Evolutionary conservation across 2,329 filamentous ascomycete genomes (phyloP).

Genomic region (Malbranchea cinnamomea): DNA sequence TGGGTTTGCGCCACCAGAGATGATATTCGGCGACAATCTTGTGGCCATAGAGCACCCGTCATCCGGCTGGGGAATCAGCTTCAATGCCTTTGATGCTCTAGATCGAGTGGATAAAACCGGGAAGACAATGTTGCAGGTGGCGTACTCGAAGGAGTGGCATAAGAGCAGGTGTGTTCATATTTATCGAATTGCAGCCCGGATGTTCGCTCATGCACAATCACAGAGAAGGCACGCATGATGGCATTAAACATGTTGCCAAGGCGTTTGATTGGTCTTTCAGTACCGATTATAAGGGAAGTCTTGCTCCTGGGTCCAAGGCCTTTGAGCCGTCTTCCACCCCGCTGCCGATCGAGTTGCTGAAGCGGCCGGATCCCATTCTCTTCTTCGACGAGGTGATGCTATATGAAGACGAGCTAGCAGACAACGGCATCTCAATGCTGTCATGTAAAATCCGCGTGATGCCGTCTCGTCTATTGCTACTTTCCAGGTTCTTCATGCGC

Average conservation of each 20-base stretch:
- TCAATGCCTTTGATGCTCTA: slow-evolving; percentile 75
- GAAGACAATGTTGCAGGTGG: slow-evolving; percentile 77
- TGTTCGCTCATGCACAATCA: neutral
- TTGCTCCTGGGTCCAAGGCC: slow-evolving; percentile 15
- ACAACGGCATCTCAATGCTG: slow-evolving; percentile 86
- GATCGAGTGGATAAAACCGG: slow-evolving; percentile 91
- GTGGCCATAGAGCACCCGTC: slow-evolving; percentile 59
- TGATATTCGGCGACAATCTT: slow-evolving; percentile 97
- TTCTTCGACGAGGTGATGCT: slow-evolving; percentile 95
- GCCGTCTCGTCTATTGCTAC: slow-evolving; percentile 69
- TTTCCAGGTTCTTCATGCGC: slow-evolving; percentile 80
- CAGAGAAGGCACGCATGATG: slow-evolving; percentile 65
- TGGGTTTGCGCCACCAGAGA: slow-evolving; percentile 82
- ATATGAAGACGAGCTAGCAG: slow-evolving; percentile 94
- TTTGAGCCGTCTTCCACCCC: slow-evolving; percentile 34
- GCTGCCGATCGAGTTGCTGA: slow-evolving; percentile 77
- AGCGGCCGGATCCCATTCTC: slow-evolving; percentile 78
- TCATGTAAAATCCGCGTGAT: slow-evolving; percentile 89
- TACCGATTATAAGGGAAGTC: slow-evolving; percentile 67
- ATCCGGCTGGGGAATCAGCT: slow-evolving; percentile 63
- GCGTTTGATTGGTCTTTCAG: slow-evolving; percentile 98
- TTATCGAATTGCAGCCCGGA: slow-evolving; percentile 17
- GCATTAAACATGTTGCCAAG: slow-evolving; percentile 85
- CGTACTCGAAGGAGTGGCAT: slow-evolving; percentile 83
- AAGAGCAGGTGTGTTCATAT: slow-evolving; percentile 42